Percentiles rank a stretch among this genome's conserved stretches.
These are phyloP conservation scores for Eucalyptus regnans DNA, from an alignment of 345 rosid genomes.

Conservation along the genomic window DNA sequence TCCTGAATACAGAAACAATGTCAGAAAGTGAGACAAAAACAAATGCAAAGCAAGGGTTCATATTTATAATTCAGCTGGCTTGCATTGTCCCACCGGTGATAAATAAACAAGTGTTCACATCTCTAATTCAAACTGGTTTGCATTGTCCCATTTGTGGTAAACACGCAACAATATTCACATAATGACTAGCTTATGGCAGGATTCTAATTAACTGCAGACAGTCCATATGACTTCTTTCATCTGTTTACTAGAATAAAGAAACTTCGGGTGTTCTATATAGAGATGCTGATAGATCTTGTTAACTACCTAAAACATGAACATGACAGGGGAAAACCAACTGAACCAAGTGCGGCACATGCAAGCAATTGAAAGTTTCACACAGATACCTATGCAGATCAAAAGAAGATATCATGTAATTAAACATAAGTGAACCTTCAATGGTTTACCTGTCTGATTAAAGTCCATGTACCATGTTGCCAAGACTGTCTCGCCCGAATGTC, in stretches of 20 bases:
- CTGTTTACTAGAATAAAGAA: not conserved
- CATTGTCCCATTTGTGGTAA: not conserved
- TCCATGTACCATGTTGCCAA: constrained; percentile 62
- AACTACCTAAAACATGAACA: not conserved
- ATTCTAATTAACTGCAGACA: not conserved
- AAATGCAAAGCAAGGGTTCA: not conserved
- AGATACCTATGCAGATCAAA: not conserved
- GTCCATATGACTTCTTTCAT: not conserved
- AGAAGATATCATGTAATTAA: not conserved
- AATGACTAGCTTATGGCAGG: not conserved
- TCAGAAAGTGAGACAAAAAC: not conserved
- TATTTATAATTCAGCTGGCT: not conserved
- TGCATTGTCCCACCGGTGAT: not conserved
- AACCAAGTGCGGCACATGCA: not conserved
- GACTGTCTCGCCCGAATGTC: constrained; percentile 54
- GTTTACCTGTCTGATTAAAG: constrained; percentile 47
- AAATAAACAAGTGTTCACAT: not conserved
- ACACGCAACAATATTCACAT: not conserved
- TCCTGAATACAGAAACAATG: not conserved
- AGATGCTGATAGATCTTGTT: not conserved
- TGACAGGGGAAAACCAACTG: not conserved
- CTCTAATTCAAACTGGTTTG: not conserved
- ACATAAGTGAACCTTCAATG: not conserved
- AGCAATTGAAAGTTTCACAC: not conserved
- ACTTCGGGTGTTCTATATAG: not conserved